phyloP scores from a whole-genome alignment of 208 protist genomes.

The Strigomonas galati region DNA sequence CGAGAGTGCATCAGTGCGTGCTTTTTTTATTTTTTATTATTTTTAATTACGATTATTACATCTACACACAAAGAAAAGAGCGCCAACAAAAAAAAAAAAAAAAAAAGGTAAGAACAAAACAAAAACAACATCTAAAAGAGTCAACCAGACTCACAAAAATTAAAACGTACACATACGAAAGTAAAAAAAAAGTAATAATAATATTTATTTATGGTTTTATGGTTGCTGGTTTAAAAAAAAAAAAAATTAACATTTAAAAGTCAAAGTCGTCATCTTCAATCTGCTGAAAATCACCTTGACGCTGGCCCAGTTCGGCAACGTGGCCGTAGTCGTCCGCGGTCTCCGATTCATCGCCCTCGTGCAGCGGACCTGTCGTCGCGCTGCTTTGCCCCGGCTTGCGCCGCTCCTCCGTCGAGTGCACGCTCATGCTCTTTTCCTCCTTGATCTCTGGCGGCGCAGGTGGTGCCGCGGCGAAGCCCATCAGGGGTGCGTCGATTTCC shows the following conservation, averaged over 20 bases:
- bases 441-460: too few species aligned
- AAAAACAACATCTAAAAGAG: neutral
- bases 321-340: neutral
- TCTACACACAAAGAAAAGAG: conserved; percentile 1
- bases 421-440: too few species aligned
- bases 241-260: conserved; percentile 3
- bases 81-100: conserved; percentile 5
- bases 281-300: neutral
- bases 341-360: neutral
- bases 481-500: too few species aligned
- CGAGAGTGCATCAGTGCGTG: too few species aligned
- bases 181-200: conserved; percentile 1
- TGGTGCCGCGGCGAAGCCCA: too few species aligned
- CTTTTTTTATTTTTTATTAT: neutral
- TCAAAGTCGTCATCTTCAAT: conserved; percentile 8
- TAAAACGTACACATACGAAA: neutral
- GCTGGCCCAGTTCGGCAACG: neutral
- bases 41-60: neutral
- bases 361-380: too few species aligned
- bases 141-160: neutral
- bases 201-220: neutral
- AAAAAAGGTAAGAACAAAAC: neutral
- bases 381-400: too few species aligned
- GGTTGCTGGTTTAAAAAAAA: neutral
- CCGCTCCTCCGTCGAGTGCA: too few species aligned